Conservation (phyloP, 306 rosid genomes). For the Fagus crenata region DNA sequence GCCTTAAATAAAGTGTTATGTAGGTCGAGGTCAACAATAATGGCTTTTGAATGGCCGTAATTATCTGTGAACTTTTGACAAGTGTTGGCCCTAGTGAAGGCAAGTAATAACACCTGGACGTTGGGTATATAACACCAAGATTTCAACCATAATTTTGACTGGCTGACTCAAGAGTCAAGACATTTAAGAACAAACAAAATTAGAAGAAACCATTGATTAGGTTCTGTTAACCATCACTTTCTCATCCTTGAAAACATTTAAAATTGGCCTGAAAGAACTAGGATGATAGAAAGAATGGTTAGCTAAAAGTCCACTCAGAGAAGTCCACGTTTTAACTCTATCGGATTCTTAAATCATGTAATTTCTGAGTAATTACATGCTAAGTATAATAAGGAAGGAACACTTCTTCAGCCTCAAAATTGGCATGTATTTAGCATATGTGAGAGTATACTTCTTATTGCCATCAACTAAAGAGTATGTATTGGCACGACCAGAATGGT, state of each 20-base stretch:
- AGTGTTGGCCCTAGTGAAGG: not conserved
- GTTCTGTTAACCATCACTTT: slow-evolving; percentile 27
- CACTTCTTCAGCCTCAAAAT: no score
- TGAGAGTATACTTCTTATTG: no score
- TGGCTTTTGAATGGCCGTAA: slow-evolving; percentile 44
- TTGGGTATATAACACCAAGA: not conserved
- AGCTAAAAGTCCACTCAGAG: not conserved
- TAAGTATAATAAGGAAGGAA: not conserved
- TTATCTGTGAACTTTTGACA: slow-evolving; percentile 42
- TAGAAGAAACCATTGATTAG: slow-evolving; percentile 27
- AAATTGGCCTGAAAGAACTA: no score
- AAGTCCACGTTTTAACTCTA: not conserved
- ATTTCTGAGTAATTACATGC: not conserved
- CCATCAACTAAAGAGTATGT: no score
- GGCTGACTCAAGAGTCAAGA: not conserved
- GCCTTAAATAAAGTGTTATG: slow-evolving; percentile 35
- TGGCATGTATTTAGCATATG: no score
- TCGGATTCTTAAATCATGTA: not conserved
- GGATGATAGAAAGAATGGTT: not conserved
- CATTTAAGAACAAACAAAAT: not conserved
- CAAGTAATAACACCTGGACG: no score
- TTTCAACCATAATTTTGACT: slow-evolving; percentile 5
- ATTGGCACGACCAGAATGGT: no score
- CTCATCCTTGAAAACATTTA: slow-evolving; percentile 16
- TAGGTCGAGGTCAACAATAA: slow-evolving; percentile 38